Percentiles rank a stretch among this genome's conserved stretches.
Conservation (phyloP, 1,284 basidiomycete species). For the Kwoniella shivajii region DNA sequence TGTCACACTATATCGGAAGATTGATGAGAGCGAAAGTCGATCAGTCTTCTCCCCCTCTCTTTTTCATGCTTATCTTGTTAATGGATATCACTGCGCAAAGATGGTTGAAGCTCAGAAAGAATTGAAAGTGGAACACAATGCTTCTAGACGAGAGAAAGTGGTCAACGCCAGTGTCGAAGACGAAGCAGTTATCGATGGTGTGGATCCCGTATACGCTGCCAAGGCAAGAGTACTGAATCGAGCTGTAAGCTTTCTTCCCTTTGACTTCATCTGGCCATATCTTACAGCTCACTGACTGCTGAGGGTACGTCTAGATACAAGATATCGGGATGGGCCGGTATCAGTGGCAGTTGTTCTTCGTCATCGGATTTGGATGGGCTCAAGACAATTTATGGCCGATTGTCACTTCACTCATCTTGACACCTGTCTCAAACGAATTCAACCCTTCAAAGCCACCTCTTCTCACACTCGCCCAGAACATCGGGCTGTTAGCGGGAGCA, state of each 20-base stretch:
- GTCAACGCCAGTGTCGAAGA: no score
- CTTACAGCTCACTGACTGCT: background rate
- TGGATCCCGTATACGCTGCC: conserved; percentile 46
- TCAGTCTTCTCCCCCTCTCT: no score
- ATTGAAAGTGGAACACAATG: no score
- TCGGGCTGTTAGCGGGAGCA: conserved; percentile 41
- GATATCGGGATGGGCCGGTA: conserved; percentile 67
- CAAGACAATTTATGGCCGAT: conserved; percentile 55
- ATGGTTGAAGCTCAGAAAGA: no score
- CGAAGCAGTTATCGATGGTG: conserved; percentile 29
- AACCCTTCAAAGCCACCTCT: conserved; percentile 20
- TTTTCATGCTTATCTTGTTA: no score
- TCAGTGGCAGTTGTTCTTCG: conserved; percentile 63
- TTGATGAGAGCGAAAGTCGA: no score
- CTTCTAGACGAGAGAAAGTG: no score
- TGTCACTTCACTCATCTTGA: conserved; percentile 53
- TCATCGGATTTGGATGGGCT: conserved; percentile 57
- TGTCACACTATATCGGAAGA: no score
- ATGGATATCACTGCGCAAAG: no score
- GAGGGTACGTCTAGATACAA: conserved; percentile 23
- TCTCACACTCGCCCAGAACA: conserved; percentile 40
- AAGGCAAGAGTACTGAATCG: conserved; percentile 45
- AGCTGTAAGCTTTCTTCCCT: conserved; percentile 24
- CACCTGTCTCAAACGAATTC: conserved; percentile 59
- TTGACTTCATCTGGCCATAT: background rate